Percentiles rank a stretch among this genome's conserved stretches.
Evolutionary conservation across 495 filamentous ascomycete species (phyloP).

Genomic region (Trichoderma gamsii): DNA sequence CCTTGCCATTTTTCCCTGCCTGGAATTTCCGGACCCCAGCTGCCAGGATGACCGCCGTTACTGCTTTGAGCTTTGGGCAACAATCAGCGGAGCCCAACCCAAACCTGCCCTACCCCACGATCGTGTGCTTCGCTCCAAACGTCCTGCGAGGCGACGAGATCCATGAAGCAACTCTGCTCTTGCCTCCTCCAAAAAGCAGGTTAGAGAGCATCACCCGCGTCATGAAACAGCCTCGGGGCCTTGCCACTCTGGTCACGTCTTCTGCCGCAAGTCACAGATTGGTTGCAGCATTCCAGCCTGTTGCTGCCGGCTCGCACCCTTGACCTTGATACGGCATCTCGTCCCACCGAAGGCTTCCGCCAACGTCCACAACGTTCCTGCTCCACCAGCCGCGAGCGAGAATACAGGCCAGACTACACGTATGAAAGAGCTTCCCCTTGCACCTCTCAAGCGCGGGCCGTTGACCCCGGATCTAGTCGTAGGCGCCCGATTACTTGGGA

Average conservation of each 20-base stretch:
- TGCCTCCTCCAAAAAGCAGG: conserved; percentile 7
- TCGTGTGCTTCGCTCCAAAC: conserved; percentile 2
- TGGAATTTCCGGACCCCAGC: conserved; percentile 9
- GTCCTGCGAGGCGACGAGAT: conserved; percentile 13
- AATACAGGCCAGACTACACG: background rate
- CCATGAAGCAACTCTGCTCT: background rate
- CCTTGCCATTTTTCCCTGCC: conserved; percentile 3
- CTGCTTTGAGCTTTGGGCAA: conserved; percentile 7
- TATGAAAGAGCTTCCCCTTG: conserved; percentile 8
- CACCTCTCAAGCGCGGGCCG: conserved; percentile 8
- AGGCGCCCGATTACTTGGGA: conserved; percentile 13
- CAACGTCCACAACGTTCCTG: background rate
- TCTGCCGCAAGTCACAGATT: conserved; percentile 4
- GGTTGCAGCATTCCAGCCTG: background rate
- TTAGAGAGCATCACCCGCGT: conserved; percentile 9
- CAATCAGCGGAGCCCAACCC: conserved; percentile 13
- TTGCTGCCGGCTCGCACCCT: conserved; percentile 9
- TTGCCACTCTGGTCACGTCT: conserved; percentile 3
- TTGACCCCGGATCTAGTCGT: conserved; percentile 13
- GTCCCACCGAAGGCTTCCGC: conserved; percentile 6
- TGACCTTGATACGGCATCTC: conserved; percentile 6
- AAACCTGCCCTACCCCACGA: conserved; percentile 12
- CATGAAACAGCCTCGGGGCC: conserved; percentile 4
- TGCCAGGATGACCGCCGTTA: background rate
- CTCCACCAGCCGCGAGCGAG: background rate